Evolutionary conservation across 2,329 filamentous ascomycete species (phyloP).

Genomic region (Colletotrichum sublineola): DNA sequence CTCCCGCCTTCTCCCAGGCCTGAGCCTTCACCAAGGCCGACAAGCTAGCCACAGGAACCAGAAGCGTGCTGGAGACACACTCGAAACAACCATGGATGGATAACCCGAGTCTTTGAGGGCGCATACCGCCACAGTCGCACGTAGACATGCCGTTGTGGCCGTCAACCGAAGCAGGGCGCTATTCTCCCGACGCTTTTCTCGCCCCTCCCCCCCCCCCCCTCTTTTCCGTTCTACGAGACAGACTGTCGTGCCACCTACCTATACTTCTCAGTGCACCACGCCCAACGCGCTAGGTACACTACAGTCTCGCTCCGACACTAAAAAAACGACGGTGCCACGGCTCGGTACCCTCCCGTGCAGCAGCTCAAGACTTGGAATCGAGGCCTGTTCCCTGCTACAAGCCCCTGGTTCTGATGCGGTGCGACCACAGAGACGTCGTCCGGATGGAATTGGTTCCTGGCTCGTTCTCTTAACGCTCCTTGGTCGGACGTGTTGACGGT

Average conservation of each 20-base stretch:
- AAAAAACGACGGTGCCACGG: slow-evolving; percentile 31
- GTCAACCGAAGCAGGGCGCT: background rate
- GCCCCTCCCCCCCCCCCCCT: too few relatives aligned
- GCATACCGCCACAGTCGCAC: background rate
- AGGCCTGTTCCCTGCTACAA: slow-evolving; percentile 24
- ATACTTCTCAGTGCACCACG: background rate
- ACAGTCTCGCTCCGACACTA: slow-evolving; percentile 1
- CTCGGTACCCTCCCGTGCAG: slow-evolving; percentile 35
- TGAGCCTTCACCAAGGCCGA: slow-evolving; percentile 7
- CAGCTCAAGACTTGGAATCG: slow-evolving; percentile 29
- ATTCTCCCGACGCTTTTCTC: background rate
- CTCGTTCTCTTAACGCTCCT: slow-evolving; percentile 12
- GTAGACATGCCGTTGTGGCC: background rate
- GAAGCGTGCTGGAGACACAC: slow-evolving; percentile 37
- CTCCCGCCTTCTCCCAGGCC: slow-evolving; percentile 14
- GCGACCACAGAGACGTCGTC: background rate
- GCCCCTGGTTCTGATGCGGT: slow-evolving; percentile 12
- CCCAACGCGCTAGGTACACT: background rate
- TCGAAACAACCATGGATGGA: slow-evolving; percentile 31
- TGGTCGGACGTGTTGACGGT: slow-evolving; percentile 15
- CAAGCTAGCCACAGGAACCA: slow-evolving; percentile 15
- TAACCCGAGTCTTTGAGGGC: background rate
- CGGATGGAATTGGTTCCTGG: slow-evolving; percentile 7
- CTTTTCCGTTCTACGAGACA: background rate
- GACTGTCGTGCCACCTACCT: background rate